Base-by-base conservation (phyloP, 371 early-diverging fungal genomes). In the Syncephalastrum sp. region DNA sequence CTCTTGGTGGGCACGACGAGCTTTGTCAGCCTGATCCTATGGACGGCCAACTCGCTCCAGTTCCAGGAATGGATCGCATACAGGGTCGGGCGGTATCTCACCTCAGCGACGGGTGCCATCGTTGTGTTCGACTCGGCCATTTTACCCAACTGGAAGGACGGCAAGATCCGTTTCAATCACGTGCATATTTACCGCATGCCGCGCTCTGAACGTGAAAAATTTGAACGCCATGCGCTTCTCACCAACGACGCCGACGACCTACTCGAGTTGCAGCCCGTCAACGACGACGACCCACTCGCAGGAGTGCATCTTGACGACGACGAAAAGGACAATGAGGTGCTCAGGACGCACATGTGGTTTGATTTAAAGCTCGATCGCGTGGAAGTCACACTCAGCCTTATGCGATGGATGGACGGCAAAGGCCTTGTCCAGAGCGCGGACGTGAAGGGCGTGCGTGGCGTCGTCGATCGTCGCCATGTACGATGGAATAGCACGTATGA, bases 331-430 rank as follows among this genome's bases (percentile, higher is more conserved):
- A 69, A 70, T 53, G 72, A 68, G 45, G 77, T 71, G 4, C 47
- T 79, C 42, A 75, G 56, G 42, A 63, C 64, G 1, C 76, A 69
- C 64, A 76, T 76, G 80, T 79, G 80, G 83, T 96, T 91, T 76
- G 93, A 95, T 60, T 58, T 95, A 42, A 84, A 82, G 4, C 81
- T 96, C 33, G 86, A 93, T 42, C 82, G 87, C 19, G 85, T 95
- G 7, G 93, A 97, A 43, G 90, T 96, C 17, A 86, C 91, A 0
- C 70, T 98, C 12, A 90, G 89, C 33, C 79, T 96, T 42, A 89
- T 92, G 80, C 84, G 93, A 21, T 96, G 92, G 91, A 79, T 96
- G 64, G 95, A 96, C 59, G 93, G 94, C 54, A 90, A 91, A 51
- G 97, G 97, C 3, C 64, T 96, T 16, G 83, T 98, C 4, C 85